Percentiles rank a stretch among this genome's conserved stretches.
phyloP scores from a whole-genome alignment of 225 moss, liverwort and hornwort species.

The Physcomitrellopsis africana region DNA sequence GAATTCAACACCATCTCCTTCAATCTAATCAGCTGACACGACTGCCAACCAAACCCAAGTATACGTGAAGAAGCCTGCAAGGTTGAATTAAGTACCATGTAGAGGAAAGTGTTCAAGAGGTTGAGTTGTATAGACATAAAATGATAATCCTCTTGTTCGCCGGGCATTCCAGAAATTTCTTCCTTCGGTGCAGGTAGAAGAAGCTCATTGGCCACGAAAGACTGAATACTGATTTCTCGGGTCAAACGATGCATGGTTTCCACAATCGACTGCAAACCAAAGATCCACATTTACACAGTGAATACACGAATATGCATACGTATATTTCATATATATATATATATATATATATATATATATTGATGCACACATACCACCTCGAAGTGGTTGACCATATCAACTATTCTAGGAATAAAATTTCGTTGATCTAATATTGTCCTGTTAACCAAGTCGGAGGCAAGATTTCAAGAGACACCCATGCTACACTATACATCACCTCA shows the following conservation, averaged over 20 bases:
- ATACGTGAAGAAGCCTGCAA: constrained; percentile 4
- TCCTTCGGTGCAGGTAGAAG: constrained; percentile 61
- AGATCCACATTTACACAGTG: neutral
- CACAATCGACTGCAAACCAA: constrained; percentile 56
- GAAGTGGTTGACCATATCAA: neutral
- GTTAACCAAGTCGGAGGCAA: neutral
- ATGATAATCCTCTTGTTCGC: constrained; percentile 55
- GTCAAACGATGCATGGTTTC: constrained; percentile 59
- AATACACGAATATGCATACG: neutral
- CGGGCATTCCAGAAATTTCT: constrained; percentile 48
- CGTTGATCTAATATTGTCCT: neutral
- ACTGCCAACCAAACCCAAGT: neutral
- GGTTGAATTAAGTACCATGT: constrained; percentile 53
- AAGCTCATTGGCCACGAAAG: constrained; percentile 65
- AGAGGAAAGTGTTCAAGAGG: constrained; percentile 67
- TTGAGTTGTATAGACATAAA: constrained; percentile 69
- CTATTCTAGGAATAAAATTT: neutral
- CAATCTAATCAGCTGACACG: neutral
- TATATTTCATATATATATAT: no score
- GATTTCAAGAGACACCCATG: neutral
- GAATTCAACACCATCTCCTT: no score
- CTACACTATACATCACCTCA: neutral
- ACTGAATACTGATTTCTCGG: constrained; percentile 52
- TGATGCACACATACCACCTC: neutral
- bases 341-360: no score